These are phyloP conservation scores for Umbellularia californica DNA, from an alignment of 164 flowering plant species.

Conservation along the genomic window DNA sequence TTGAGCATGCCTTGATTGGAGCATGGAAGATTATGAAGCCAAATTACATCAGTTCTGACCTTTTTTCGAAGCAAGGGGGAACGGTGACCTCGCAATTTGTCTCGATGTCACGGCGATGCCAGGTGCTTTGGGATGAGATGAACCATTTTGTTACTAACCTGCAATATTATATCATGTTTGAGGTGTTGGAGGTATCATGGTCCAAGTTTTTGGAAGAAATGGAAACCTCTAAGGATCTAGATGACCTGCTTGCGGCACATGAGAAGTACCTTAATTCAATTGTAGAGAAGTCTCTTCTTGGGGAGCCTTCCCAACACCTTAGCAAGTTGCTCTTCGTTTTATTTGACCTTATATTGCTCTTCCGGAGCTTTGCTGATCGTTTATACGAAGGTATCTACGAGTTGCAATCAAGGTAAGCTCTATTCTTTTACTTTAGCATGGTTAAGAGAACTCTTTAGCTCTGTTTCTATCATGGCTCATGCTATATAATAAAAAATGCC, in stretches of 20 bases:
- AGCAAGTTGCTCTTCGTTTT: slow-evolving; percentile 69
- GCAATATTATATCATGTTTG: slow-evolving; percentile 99
- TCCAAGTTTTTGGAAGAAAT: slow-evolving; percentile 74
- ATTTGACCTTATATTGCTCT: slow-evolving; percentile 87
- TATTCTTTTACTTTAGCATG: not conserved
- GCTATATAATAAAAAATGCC: not conserved
- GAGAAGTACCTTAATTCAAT: slow-evolving; percentile 89
- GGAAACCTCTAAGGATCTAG: slow-evolving; percentile 89
- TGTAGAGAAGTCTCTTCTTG: slow-evolving; percentile 93
- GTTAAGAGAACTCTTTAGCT: not conserved
- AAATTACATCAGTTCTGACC: slow-evolving; percentile 73
- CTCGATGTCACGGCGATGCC: slow-evolving; percentile 75
- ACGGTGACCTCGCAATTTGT: slow-evolving; percentile 60
- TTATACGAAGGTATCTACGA: slow-evolving; percentile 86
- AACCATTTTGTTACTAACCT: slow-evolving; percentile 93
- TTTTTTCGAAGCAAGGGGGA: slow-evolving; percentile 54
- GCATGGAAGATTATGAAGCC: slow-evolving; percentile 99
- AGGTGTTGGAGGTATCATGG: slow-evolving; percentile 99
- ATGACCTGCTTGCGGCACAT: slow-evolving; percentile 93
- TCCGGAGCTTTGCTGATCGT: slow-evolving; percentile 83
- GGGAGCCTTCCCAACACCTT: slow-evolving; percentile 75
- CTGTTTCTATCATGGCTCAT: not conserved
- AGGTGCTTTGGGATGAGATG: slow-evolving; percentile 99
- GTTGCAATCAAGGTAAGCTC: slow-evolving; percentile 72
- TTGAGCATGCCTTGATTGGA: slow-evolving; percentile 94